Conservation (phyloP, 1,284 basidiomycete species). For the Apiotrichum veenhuisii region DNA sequence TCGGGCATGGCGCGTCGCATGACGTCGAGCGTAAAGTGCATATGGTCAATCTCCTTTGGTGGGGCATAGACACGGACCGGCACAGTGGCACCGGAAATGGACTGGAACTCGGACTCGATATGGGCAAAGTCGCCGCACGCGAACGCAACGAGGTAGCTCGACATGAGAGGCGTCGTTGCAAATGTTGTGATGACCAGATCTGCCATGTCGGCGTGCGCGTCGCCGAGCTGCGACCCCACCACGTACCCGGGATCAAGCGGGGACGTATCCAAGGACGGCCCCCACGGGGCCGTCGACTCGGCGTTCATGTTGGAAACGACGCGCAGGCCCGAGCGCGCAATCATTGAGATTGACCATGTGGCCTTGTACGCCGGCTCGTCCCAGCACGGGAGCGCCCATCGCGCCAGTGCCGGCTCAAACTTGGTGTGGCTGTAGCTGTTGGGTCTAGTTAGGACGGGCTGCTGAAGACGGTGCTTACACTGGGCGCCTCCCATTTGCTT, state of each 20-base stretch:
- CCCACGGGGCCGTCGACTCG: constrained; percentile 54
- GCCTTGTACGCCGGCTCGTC: constrained; percentile 91
- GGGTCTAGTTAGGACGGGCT: too few relatives aligned
- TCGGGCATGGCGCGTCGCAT: constrained; percentile 78
- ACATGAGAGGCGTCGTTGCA: constrained; percentile 72
- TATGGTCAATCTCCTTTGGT: constrained; percentile 71
- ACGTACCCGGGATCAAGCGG: too few relatives aligned
- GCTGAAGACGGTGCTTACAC: too few relatives aligned
- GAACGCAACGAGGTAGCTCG: constrained; percentile 84
- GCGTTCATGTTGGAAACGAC: constrained; percentile 76
- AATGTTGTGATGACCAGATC: constrained; percentile 75
- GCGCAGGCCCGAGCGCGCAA: constrained; percentile 66
- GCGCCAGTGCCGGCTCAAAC: constrained; percentile 77
- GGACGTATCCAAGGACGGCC: too few relatives aligned
- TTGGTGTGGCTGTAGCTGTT: constrained; percentile 73
- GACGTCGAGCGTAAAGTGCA: constrained; percentile 71
- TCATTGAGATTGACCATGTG: constrained; percentile 73
- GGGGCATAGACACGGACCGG: constrained; percentile 82
- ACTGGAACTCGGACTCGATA: constrained; percentile 70
- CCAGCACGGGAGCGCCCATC: constrained; percentile 76
- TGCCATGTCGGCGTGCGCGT: constrained; percentile 5
- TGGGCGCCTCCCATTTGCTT: too few relatives aligned
- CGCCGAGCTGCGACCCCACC: constrained; percentile 26
- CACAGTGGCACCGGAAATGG: constrained; percentile 72
- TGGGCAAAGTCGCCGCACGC: constrained; percentile 78